phyloP scores from a whole-genome alignment of 2,329 filamentous ascomycete genomes.

The Aureobasidium sp. region DNA sequence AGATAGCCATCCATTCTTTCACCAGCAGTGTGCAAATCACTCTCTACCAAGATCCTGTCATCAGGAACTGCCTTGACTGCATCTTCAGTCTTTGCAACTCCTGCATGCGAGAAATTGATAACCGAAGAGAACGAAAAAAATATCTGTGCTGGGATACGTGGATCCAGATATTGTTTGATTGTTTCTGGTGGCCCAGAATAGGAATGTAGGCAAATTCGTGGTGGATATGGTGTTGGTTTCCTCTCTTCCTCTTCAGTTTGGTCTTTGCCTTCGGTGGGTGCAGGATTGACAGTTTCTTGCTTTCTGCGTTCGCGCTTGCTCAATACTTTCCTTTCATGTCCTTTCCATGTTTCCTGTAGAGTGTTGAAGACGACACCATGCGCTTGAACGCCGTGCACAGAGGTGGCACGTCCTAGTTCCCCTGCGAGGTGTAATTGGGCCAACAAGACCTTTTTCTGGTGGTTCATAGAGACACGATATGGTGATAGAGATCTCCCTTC shows the following conservation, averaged over 20 bases:
- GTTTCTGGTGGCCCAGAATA: conserved; percentile 74
- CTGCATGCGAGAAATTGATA: conserved; percentile 63
- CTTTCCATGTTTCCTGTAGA: conserved; percentile 61
- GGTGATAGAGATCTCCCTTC: conserved; percentile 62
- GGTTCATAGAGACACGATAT: conserved; percentile 58
- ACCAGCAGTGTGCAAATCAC: conserved; percentile 80
- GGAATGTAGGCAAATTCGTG: conserved; percentile 86
- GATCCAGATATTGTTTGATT: conserved; percentile 69
- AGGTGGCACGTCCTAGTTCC: conserved; percentile 57
- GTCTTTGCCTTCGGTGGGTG: not conserved
- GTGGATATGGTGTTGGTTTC: conserved; percentile 59
- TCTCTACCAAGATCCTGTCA: conserved; percentile 76
- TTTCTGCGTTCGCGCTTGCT: conserved; percentile 50
- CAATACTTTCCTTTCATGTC: conserved; percentile 55
- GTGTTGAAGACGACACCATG: conserved; percentile 64
- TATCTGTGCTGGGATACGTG: conserved; percentile 64
- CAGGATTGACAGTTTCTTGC: conserved; percentile 16
- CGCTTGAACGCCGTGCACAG: conserved; percentile 67
- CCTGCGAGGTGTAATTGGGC: conserved; percentile 67
- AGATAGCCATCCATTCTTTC: conserved; percentile 69
- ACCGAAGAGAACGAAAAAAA: conserved; percentile 84
- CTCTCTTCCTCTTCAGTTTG: not conserved
- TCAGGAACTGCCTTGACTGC: conserved; percentile 67
- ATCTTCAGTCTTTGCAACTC: conserved; percentile 52
- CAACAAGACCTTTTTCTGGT: conserved; percentile 60